phyloP scores from a whole-genome alignment of 139 green algal genomes.

The Picochlorum sp. region DNA sequence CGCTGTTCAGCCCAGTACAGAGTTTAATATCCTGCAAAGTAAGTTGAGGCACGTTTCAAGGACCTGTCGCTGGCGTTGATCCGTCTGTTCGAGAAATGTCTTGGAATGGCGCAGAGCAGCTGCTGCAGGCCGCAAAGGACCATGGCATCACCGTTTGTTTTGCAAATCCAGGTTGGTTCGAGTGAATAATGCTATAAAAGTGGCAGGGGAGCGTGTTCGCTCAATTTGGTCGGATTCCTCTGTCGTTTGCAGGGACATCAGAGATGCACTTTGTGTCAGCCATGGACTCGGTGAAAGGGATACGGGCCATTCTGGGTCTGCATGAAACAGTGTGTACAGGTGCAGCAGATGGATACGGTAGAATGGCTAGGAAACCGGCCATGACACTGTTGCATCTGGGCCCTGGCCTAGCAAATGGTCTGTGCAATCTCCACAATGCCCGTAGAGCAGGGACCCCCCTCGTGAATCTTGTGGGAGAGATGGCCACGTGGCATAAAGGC shows the following conservation, averaged over 20 bases:
- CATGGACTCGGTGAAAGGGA: constrained; percentile 16
- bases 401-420: constrained; percentile 64
- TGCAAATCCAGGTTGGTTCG: constrained; percentile 44
- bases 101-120: constrained; percentile 23
- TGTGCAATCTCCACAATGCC: constrained; percentile 78
- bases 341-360: constrained; percentile 67
- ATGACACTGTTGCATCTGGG: constrained; percentile 72
- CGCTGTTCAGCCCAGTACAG: too few species aligned
- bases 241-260: constrained; percentile 19
- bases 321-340: constrained; percentile 77
- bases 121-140: constrained; percentile 22
- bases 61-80: too few species aligned
- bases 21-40: too few species aligned
- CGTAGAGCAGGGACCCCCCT: constrained; percentile 55
- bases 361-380: constrained; percentile 41
- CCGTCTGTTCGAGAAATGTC: too few species aligned
- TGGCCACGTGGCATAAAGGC: constrained; percentile 63
- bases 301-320: constrained; percentile 65
- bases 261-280: constrained; percentile 37
- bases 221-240: constrained; percentile 18
- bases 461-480: constrained; percentile 69
- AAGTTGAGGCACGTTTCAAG: too few species aligned
- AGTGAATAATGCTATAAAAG: not conserved
- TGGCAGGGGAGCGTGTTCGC: constrained; percentile 15
- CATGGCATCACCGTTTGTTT: constrained; percentile 54